Percentiles rank a stretch among this genome's conserved stretches.
phyloP scores from a whole-genome alignment of 2,329 filamentous ascomycete species.

The Pseudocercospora macadamiae region DNA sequence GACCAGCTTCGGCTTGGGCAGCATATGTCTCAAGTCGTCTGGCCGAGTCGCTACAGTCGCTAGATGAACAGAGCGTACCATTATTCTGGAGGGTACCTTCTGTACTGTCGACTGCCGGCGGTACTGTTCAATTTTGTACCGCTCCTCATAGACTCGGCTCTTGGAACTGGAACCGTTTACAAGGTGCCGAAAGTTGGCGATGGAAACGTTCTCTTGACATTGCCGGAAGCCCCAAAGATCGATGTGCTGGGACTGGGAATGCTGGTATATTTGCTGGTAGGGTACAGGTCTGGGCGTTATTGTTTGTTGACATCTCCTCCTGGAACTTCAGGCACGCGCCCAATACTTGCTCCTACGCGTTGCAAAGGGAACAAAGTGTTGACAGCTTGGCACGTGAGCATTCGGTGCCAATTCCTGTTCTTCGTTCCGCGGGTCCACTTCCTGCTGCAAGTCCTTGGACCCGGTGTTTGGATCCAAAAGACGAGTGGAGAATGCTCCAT shows the following conservation, averaged over 20 bases:
- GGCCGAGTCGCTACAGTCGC: too few relatives aligned
- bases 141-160: not conserved
- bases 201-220: not conserved
- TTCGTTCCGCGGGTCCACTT: not conserved
- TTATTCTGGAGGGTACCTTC: too few relatives aligned
- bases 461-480: not conserved
- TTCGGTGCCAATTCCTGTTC: not conserved
- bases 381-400: conserved; percentile 1
- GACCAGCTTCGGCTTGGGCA: not conserved
- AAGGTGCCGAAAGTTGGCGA: not conserved
- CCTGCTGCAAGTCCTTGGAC: not conserved
- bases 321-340: not conserved
- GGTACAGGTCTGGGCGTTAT: not conserved
- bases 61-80: too few relatives aligned
- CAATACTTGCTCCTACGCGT: not conserved
- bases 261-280: not conserved
- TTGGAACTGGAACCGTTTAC: not conserved
- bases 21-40: not conserved
- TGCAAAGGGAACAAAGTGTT: not conserved
- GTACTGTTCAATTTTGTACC: not conserved
- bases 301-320: not conserved
- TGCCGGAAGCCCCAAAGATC: not conserved
- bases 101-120: not conserved
- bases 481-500: not conserved
- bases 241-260: not conserved